Conservation (phyloP, 1,139 yeast species). For the Debaryomyces nepalensis region DNA sequence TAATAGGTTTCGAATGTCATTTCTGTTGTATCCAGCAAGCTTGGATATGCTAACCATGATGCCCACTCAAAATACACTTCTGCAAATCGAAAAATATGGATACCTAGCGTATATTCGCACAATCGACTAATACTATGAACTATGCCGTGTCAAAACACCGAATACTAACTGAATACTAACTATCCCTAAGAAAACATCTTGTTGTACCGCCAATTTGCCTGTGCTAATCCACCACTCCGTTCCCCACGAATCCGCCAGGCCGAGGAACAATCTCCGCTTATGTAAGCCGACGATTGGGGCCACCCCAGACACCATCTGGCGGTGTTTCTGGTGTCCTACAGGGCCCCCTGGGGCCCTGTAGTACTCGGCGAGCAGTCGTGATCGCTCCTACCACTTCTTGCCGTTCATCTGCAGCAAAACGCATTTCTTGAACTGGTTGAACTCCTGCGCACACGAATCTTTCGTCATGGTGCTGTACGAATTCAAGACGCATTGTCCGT, state of each 20-base stretch:
- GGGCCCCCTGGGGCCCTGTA: too few relatives aligned
- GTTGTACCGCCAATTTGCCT: constrained; percentile 3
- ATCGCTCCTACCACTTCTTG: constrained; percentile 3
- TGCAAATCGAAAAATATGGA: too few relatives aligned
- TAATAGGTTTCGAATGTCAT: constrained; percentile 41
- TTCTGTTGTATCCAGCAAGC: constrained; percentile 37
- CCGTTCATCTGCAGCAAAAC: constrained; percentile 38
- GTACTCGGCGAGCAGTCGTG: neutral
- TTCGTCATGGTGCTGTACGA: constrained; percentile 59
- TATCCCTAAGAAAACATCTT: too few relatives aligned
- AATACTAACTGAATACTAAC: neutral
- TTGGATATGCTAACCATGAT: constrained; percentile 43
- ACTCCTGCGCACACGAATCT: constrained; percentile 63
- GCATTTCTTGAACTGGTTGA: constrained; percentile 59
- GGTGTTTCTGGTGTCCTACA: too few relatives aligned
- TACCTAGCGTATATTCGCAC: constrained; percentile 3
- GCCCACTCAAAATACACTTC: constrained; percentile 1
- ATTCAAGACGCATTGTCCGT: constrained; percentile 66
- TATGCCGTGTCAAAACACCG: constrained; percentile 1
- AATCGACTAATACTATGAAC: constrained; percentile 1
- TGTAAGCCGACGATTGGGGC: neutral
- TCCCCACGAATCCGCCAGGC: constrained; percentile 8
- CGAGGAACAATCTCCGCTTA: constrained; percentile 5
- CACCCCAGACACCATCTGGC: too few relatives aligned
- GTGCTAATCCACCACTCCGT: neutral